Base-by-base conservation (phyloP, 148 eudicot genomes). In the Fagopyrum esculentum region DNA sequence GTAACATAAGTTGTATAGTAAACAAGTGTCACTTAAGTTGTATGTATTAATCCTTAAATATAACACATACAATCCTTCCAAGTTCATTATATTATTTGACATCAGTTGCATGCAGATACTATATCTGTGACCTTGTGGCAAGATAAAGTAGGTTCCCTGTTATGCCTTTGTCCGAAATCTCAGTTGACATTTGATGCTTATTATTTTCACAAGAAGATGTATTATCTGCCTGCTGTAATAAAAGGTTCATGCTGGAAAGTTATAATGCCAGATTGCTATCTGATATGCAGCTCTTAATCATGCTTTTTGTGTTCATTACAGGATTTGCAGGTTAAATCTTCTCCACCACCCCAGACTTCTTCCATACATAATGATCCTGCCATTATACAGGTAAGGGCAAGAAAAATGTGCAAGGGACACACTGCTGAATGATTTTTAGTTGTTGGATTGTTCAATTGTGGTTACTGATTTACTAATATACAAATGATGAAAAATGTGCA, bases 241-340 rank as follows among this genome's bases (percentile, higher is more conserved):
- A 19, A 35, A 16, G 63, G 30, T 2, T 17, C 30, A 57, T 57
- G 63, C 8, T 57, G 63, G 6, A 17, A 57, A 17, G 63, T 19
- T 40, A 66, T 46, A 66, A 66, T 17, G 47, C 19, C 5, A 63
- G 16, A 10, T 63, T 26, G 4, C 35, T 29, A 16, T 30, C 69
- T 66, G 9, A 66, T 66, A 12, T 12, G 45, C 46, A 66, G 9
- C 71, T 66, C 71, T 66, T 13, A 66, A 66, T 35, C 19, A 13
- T 66, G 45, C 71, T 1, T 64, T 35, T 71, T 45, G 47, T 68
- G 30, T 35, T 71, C 22, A 48, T 46, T 56, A 45, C 89, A 89
- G 90, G 93, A 87, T 79, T 78, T 89, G 77, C 89, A 89, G 57
- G 93, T 89, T 49, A 84, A 84, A 80, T 84, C 87, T 54, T 77